Evolutionary conservation across 164 flowering plant species (phyloP).

Genomic region (Euptelea pleiosperma): DNA sequence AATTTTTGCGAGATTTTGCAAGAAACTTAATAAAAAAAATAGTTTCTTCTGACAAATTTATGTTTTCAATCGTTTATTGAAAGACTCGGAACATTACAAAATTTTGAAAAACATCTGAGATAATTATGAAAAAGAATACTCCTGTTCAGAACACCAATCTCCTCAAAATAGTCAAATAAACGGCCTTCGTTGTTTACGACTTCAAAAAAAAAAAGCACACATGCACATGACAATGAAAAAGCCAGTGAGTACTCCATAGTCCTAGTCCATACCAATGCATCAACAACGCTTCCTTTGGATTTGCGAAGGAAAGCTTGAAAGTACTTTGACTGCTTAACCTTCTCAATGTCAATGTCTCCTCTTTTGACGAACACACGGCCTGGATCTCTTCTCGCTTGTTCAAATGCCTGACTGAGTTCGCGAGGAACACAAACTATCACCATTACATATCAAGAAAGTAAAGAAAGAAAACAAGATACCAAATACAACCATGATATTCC

Average conservation of each 20-base stretch:
- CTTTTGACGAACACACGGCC: constrained; percentile 48
- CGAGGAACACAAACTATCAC: constrained; percentile 17
- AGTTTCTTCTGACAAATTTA: too few relatives aligned
- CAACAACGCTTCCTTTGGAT: constrained; percentile 22
- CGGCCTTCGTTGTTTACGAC: too few relatives aligned
- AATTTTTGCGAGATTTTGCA: too few relatives aligned
- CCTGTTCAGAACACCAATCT: background rate
- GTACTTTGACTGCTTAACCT: constrained; percentile 69
- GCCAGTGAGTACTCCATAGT: background rate
- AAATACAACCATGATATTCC: too few relatives aligned
- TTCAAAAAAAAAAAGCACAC: background rate
- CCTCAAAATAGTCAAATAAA: too few relatives aligned
- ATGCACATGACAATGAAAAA: background rate
- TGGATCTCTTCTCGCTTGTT: constrained; percentile 53
- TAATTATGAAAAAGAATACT: background rate
- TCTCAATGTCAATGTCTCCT: constrained; percentile 56
- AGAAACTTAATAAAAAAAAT: too few relatives aligned
- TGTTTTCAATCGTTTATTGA: too few relatives aligned
- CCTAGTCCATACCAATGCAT: constrained; percentile 38
- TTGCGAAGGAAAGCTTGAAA: constrained; percentile 44
- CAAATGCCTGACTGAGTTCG: constrained; percentile 65
- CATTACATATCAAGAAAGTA: background rate
- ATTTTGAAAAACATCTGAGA: background rate
- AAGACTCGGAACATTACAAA: background rate
- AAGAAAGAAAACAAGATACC: background rate